phyloP scores from a whole-genome alignment of 805 yeast genomes.

The Huiozyma sinensis region DNA sequence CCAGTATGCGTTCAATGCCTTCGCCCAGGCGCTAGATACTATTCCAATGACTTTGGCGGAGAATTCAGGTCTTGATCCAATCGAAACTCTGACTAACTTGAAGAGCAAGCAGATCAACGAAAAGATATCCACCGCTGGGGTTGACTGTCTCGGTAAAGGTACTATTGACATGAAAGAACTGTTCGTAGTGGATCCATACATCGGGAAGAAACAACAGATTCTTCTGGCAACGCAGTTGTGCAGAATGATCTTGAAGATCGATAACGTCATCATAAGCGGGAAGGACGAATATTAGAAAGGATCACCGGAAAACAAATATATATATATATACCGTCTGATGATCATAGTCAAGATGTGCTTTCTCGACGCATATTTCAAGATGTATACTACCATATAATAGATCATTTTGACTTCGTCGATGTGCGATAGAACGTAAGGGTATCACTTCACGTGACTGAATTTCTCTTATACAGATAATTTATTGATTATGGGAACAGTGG shows the following conservation, averaged over 20 bases:
- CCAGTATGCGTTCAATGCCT: slow-evolving; percentile 95
- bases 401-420: too few species aligned
- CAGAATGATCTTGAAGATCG: slow-evolving; percentile 94
- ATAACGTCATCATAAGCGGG: slow-evolving; percentile 88
- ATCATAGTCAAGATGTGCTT: too few species aligned
- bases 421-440: too few species aligned
- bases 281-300: slow-evolving; percentile 50
- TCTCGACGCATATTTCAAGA: too few species aligned
- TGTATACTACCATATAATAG: too few species aligned
- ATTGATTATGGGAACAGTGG: too few species aligned
- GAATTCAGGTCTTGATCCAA: slow-evolving; percentile 91
- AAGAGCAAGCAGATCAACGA: slow-evolving; percentile 80
- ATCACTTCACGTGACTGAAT: too few species aligned
- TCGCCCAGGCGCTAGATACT: slow-evolving; percentile 79
- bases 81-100: slow-evolving; percentile 74
- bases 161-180: slow-evolving; percentile 87
- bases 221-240: slow-evolving; percentile 93
- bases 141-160: slow-evolving; percentile 85
- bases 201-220: slow-evolving; percentile 94
- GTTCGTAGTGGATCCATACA: slow-evolving; percentile 92
- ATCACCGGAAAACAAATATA: neutral
- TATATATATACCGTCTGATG: neutral
- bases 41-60: slow-evolving; percentile 94
- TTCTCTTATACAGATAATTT: too few species aligned
- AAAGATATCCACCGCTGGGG: slow-evolving; percentile 64